Conservation (phyloP, 345 rosid species). For the Brassica cretica region DNA sequence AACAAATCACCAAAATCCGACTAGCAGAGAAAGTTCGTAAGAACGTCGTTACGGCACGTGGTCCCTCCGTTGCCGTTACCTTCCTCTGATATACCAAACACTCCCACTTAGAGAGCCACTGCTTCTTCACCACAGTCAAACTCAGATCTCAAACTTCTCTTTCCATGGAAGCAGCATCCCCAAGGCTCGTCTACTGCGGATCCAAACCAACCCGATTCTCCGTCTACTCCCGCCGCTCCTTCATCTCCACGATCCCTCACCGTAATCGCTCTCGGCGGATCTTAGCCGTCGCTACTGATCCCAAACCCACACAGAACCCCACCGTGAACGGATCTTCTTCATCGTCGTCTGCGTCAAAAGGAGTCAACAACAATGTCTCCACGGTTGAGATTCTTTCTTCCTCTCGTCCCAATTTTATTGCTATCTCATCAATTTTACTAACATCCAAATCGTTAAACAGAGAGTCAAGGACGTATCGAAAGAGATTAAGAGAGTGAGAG, state of each 20-base stretch:
- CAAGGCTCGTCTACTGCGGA: conserved; percentile 61
- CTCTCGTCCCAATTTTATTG: not conserved
- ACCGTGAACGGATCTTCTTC: conserved; percentile 47
- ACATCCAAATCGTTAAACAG: conserved; percentile 40
- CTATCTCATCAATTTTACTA: too few species aligned
- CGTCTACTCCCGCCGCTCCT: conserved; percentile 32
- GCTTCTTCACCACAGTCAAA: conserved; percentile 15
- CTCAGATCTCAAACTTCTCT: not conserved
- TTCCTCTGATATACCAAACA: conserved; percentile 13
- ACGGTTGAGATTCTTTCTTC: conserved; percentile 39
- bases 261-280: conserved; percentile 47
- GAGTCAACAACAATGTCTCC: conserved; percentile 62
- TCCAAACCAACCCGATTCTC: conserved; percentile 43
- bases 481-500: conserved; percentile 89
- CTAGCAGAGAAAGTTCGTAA: too few species aligned
- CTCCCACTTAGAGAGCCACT: not conserved
- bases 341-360: conserved; percentile 39
- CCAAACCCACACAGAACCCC: conserved; percentile 50
- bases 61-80: conserved; percentile 40
- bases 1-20: too few species aligned
- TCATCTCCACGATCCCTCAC: conserved; percentile 30
- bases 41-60: conserved; percentile 48
- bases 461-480: conserved; percentile 78
- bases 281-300: conserved; percentile 70
- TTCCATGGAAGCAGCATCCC: conserved; percentile 58